A percentile compares a stretch with the other conserved stretches of the same genome.
phyloP scores from a whole-genome alignment of 2,329 filamentous ascomycete genomes.

The Claviceps pazoutovae region DNA sequence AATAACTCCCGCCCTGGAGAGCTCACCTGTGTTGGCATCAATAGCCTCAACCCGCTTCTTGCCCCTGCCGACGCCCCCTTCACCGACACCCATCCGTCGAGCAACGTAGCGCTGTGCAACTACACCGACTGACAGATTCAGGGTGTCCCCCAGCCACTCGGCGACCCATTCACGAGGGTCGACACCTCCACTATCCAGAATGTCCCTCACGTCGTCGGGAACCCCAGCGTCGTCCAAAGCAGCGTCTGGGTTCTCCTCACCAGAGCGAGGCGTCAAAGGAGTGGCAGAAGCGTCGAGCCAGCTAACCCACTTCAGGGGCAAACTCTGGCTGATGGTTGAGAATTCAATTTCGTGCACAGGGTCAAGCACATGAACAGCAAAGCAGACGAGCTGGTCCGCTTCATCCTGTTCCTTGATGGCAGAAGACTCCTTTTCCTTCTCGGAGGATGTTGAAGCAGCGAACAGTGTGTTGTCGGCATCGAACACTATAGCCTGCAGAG shows the following conservation, averaged over 20 bases:
- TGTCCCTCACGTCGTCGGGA: constrained; percentile 79
- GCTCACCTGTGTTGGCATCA: constrained; percentile 43
- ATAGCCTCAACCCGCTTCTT: constrained; percentile 47
- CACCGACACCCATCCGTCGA: constrained; percentile 86
- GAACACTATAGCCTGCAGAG: constrained; percentile 75
- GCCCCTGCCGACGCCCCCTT: constrained; percentile 50
- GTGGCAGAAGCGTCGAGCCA: constrained; percentile 76
- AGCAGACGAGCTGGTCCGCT: constrained; percentile 51
- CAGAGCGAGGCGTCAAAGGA: constrained; percentile 39
- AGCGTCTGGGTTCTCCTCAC: constrained; percentile 29
- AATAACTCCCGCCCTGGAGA: constrained; percentile 42
- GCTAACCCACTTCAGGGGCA: constrained; percentile 74
- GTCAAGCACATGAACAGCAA: constrained; percentile 71
- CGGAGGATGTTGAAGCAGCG: constrained; percentile 35
- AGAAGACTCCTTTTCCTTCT: constrained; percentile 41
- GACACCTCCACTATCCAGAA: constrained; percentile 60
- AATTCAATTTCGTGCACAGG: constrained; percentile 87
- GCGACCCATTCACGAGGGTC: constrained; percentile 95
- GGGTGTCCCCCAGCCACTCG: constrained; percentile 87
- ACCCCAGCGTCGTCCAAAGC: constrained; percentile 20
- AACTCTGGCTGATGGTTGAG: constrained; percentile 63
- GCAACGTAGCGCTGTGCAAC: constrained; percentile 94
- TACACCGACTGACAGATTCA: constrained; percentile 65
- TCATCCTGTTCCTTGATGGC: constrained; percentile 36
- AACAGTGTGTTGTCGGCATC: constrained; percentile 55